Evolutionary conservation across 768 basidiomycete species (phyloP).

Genomic region (Suillus occidentalis): DNA sequence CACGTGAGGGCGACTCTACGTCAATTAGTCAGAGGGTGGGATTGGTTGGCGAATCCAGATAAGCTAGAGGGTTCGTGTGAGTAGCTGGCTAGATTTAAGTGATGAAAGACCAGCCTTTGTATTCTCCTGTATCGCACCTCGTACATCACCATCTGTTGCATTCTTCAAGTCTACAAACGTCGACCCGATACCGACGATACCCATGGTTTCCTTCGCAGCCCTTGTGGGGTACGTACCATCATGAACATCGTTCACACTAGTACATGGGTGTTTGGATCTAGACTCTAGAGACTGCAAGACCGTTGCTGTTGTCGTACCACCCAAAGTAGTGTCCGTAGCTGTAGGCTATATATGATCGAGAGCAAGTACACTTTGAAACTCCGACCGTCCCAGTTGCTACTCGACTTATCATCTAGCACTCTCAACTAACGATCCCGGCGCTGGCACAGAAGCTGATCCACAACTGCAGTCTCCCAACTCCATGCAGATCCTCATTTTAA

Average conservation of each 20-base stretch:
- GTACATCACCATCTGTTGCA: constrained; percentile 60
- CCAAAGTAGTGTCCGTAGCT: constrained; percentile 46
- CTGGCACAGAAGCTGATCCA: too few relatives aligned
- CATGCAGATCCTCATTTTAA: constrained; percentile 36
- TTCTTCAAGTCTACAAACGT: constrained; percentile 65
- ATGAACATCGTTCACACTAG: constrained; percentile 90
- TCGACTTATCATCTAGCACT: too few relatives aligned
- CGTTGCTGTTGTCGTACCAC: constrained; percentile 83
- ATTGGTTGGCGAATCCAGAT: constrained; percentile 97
- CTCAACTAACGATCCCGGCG: too few relatives aligned
- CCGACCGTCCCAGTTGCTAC: too few relatives aligned
- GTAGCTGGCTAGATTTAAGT: neutral
- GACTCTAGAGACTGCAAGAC: constrained; percentile 71
- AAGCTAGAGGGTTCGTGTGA: constrained; percentile 47
- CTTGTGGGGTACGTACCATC: constrained; percentile 86
- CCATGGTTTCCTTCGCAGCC: constrained; percentile 64
- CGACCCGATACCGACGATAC: constrained; percentile 14
- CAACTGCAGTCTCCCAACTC: too few relatives aligned
- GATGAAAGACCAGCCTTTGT: constrained; percentile 63
- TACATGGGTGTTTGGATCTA: constrained; percentile 76
- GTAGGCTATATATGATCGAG: too few relatives aligned
- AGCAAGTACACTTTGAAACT: too few relatives aligned
- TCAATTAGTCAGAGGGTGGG: constrained; percentile 88
- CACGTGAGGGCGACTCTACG: constrained; percentile 72
- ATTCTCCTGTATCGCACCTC: constrained; percentile 66